phyloP scores from a whole-genome alignment of 352 stramenopile species.

The Globisporangium carolinianum region DNA sequence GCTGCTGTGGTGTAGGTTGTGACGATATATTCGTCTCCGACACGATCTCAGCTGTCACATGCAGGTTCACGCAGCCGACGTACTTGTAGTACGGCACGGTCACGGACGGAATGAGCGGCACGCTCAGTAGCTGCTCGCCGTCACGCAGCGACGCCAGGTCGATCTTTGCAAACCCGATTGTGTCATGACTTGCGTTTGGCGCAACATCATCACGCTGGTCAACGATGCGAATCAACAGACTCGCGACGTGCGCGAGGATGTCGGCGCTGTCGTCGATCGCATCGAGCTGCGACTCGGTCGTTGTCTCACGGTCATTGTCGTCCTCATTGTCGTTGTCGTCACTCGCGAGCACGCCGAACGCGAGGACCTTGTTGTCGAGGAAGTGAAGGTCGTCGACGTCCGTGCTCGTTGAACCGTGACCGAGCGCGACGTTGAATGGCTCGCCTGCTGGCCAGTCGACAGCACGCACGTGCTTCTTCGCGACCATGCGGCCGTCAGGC shows the following conservation, averaged over 20 bases:
- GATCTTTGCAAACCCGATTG: conserved; percentile 40
- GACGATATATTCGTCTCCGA: too few species aligned
- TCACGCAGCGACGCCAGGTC: conserved; percentile 32
- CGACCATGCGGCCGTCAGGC: conserved; percentile 21
- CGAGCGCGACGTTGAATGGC: conserved; percentile 12
- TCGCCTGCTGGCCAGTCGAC: conserved; percentile 14
- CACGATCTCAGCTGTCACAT: conserved; percentile 14
- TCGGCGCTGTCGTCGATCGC: conserved; percentile 15
- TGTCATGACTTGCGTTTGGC: conserved; percentile 1
- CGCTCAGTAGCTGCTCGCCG: conserved; percentile 29
- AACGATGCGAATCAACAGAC: conserved; percentile 43
- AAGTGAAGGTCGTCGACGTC: conserved; percentile 16
- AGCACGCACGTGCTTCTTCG: conserved; percentile 7
- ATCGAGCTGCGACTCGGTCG: conserved; percentile 7
- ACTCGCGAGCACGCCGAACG: conserved; percentile 16
- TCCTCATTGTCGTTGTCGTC: conserved; percentile 1
- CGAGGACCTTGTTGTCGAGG: conserved; percentile 20
- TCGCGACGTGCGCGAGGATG: conserved; percentile 25
- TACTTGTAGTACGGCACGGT: conserved; percentile 45
- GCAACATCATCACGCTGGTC: conserved; percentile 17
- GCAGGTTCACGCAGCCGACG: conserved; percentile 34
- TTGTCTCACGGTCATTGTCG: neutral
- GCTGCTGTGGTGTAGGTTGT: neutral
- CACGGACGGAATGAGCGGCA: conserved; percentile 34
- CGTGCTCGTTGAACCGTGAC: conserved; percentile 6